These are phyloP conservation scores for Hamamelis virginiana DNA, from an alignment of 164 flowering plant species.

Conservation along the genomic window DNA sequence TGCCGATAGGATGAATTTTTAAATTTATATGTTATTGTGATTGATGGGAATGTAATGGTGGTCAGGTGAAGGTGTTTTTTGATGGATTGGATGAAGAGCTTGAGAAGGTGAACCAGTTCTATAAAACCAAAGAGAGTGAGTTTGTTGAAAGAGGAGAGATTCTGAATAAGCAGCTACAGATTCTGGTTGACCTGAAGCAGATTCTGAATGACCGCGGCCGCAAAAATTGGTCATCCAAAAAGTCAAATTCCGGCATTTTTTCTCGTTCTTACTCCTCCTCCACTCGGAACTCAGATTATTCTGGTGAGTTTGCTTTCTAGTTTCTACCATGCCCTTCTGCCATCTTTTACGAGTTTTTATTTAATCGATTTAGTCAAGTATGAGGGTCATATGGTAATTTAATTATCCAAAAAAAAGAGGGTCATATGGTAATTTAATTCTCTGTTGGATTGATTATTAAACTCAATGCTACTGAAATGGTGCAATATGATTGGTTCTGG, in stretches of 20 bases:
- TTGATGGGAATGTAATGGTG: neutral
- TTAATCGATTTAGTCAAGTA: too few species aligned
- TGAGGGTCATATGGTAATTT: too few species aligned
- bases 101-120: conserved; percentile 75
- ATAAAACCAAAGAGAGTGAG: conserved; percentile 60
- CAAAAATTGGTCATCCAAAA: conserved; percentile 22
- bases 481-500: too few species aligned
- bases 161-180: conserved; percentile 73
- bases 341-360: too few species aligned
- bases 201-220: conserved; percentile 53
- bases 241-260: conserved; percentile 14
- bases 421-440: too few species aligned
- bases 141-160: conserved; percentile 73
- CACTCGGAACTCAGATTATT: conserved; percentile 41
- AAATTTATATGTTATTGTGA: neutral
- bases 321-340: neutral
- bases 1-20: too few species aligned
- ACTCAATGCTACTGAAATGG: too few species aligned
- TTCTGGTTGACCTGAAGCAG: conserved; percentile 61
- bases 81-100: conserved; percentile 72
- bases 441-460: too few species aligned
- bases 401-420: too few species aligned
- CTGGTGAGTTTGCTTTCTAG: conserved; percentile 33
- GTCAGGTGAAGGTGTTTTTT: conserved; percentile 63
- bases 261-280: conserved; percentile 48